Percentiles rank a stretch among this genome's conserved stretches.
Evolutionary conservation across 2,329 filamentous ascomycete genomes (phyloP).

Genomic region (Daldinia sp.): DNA sequence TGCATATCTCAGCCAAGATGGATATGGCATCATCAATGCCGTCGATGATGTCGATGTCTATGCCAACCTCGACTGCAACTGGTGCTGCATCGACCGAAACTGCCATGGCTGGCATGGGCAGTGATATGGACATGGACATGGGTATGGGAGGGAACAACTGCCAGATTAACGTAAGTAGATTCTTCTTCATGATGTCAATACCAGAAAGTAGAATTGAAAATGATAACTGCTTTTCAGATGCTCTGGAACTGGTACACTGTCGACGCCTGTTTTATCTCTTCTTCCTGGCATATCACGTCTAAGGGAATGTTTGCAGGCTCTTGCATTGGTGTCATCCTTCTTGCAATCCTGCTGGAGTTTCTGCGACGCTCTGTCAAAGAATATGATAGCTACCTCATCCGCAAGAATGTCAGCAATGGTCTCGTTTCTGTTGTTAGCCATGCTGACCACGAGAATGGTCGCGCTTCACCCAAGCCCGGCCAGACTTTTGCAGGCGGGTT

Average conservation of each 20-base stretch:
- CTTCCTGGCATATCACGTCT: slow-evolving; percentile 77
- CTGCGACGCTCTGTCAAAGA: slow-evolving; percentile 78
- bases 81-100: slow-evolving; percentile 10
- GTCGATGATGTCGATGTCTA: slow-evolving; percentile 21
- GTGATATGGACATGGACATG: slow-evolving; percentile 42
- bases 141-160: slow-evolving; percentile 49
- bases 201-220: background rate
- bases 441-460: slow-evolving; percentile 21
- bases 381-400: slow-evolving; percentile 76
- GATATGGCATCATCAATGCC: slow-evolving; percentile 32
- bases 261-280: slow-evolving; percentile 78
- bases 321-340: slow-evolving; percentile 81
- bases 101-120: slow-evolving; percentile 24
- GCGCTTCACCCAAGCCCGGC: slow-evolving; percentile 10
- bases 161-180: slow-evolving; percentile 59
- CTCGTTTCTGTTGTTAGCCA: slow-evolving; percentile 39
- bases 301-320: slow-evolving; percentile 80
- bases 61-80: slow-evolving; percentile 32
- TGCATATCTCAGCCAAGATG: background rate
- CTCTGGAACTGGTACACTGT: slow-evolving; percentile 83
- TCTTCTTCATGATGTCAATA: slow-evolving; percentile 23
- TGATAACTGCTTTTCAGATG: slow-evolving; percentile 66
- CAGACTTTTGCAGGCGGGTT: slow-evolving; percentile 2
- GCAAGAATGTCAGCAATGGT: slow-evolving; percentile 58
- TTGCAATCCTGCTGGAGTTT: slow-evolving; percentile 78